These are phyloP conservation scores for Helminthosporium solani DNA, from an alignment of 2,329 filamentous ascomycete species.

Conservation along the genomic window DNA sequence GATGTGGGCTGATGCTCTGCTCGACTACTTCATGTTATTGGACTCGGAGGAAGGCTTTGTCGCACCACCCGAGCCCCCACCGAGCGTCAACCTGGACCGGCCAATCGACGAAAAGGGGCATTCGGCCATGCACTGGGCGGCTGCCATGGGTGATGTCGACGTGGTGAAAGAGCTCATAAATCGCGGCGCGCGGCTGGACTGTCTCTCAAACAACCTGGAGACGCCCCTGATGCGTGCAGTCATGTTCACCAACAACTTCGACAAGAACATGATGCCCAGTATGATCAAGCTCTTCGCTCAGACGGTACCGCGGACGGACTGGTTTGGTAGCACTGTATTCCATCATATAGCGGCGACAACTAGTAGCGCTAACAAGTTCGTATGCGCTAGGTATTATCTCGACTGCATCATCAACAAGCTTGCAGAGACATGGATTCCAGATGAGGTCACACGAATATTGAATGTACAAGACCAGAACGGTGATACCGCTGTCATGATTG, in stretches of 20 bases:
- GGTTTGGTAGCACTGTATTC: constrained; percentile 81
- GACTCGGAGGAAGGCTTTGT: constrained; percentile 72
- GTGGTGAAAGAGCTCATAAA: constrained; percentile 85
- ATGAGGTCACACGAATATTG: constrained; percentile 74
- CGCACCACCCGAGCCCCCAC: constrained; percentile 73
- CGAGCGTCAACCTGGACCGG: constrained; percentile 84
- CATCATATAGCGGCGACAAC: constrained; percentile 93
- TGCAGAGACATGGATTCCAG: constrained; percentile 71
- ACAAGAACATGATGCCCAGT: constrained; percentile 84
- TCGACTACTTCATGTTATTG: constrained; percentile 93
- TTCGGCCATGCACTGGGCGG: constrained; percentile 94
- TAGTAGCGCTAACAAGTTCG: constrained; percentile 79
- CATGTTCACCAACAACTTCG: constrained; percentile 94
- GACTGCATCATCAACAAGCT: constrained; percentile 88
- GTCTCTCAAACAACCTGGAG: constrained; percentile 65
- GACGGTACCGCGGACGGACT: constrained; percentile 78
- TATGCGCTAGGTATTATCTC: constrained; percentile 88
- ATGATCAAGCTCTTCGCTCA: constrained; percentile 81
- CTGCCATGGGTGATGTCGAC: constrained; percentile 93
- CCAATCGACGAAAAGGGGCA: constrained; percentile 92
- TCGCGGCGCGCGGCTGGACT: constrained; percentile 72
- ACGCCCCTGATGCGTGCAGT: constrained; percentile 94
- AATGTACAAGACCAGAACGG: constrained; percentile 82
- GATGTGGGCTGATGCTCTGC: constrained; percentile 85
- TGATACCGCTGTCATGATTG: constrained; percentile 86